A percentile compares a stretch with the other conserved stretches of the same genome.
phyloP scores from a whole-genome alignment of 129 eudicot species.

The Flaveria brownii region DNA sequence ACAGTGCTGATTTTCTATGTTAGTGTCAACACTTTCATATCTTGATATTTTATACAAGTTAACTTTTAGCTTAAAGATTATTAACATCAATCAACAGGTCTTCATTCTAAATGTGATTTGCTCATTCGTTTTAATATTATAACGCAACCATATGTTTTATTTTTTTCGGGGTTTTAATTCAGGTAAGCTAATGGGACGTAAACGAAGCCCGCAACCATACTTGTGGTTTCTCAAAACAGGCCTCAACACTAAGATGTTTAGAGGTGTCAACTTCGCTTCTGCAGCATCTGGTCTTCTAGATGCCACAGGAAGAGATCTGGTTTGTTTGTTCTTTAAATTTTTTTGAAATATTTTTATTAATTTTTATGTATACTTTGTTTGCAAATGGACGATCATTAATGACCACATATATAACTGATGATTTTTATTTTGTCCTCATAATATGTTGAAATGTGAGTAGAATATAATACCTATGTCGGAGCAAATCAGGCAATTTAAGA shows the following conservation, averaged over 20 bases:
- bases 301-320: slow-evolving; percentile 27
- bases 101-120: neutral
- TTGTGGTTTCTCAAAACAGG: slow-evolving; percentile 28
- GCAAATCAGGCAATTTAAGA: slow-evolving; percentile 57
- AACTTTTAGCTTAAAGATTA: no score
- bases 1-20: slow-evolving; percentile 69
- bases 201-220: slow-evolving; percentile 38
- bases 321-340: neutral
- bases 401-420: neutral
- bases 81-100: no score
- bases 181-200: slow-evolving; percentile 39
- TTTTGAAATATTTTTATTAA: no score
- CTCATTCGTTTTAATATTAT: neutral
- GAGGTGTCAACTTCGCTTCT: slow-evolving; percentile 40
- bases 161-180: slow-evolving; percentile 2
- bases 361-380: no score
- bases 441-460: slow-evolving; percentile 29
- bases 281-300: slow-evolving; percentile 41
- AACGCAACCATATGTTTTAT: neutral
- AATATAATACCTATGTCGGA: slow-evolving; percentile 50
- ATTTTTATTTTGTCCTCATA: no score
- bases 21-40: slow-evolving; percentile 21
- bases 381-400: no score
- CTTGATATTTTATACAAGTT: no score
- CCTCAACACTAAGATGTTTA: slow-evolving; percentile 13